Evolutionary conservation across 495 filamentous ascomycete species (phyloP).

Genomic region (Aspergillus bridgeri): DNA sequence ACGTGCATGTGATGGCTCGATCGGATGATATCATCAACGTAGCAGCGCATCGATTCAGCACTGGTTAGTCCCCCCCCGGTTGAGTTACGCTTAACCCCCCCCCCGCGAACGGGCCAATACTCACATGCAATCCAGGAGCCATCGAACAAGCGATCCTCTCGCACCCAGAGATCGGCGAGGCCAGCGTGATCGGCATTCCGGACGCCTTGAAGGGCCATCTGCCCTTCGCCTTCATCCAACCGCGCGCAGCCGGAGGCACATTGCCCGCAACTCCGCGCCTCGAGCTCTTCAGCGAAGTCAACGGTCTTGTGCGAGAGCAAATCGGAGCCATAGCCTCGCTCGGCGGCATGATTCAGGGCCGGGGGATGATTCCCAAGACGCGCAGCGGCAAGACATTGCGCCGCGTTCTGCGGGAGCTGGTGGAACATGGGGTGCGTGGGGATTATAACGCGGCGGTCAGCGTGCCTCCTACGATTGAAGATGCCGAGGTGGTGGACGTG

Average conservation of each 20-base stretch:
- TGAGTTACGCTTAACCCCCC: no score
- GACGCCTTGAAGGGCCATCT: constrained; percentile 84
- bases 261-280: constrained; percentile 40
- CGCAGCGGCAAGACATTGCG: constrained; percentile 83
- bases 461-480: constrained; percentile 60
- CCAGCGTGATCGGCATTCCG: constrained; percentile 79
- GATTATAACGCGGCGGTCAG: constrained; percentile 50
- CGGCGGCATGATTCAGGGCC: constrained; percentile 78
- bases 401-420: constrained; percentile 72
- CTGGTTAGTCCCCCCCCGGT: constrained; percentile 67
- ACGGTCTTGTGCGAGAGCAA: constrained; percentile 68
- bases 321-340: constrained; percentile 85
- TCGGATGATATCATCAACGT: constrained; percentile 95
- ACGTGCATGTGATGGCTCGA: constrained; percentile 82
- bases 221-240: constrained; percentile 82
- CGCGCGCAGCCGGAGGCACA: constrained; percentile 42
- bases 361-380: constrained; percentile 91
- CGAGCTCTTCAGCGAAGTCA: constrained; percentile 57
- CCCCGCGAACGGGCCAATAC: background rate
- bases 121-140: constrained; percentile 48
- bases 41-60: constrained; percentile 87
- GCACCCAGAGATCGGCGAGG: constrained; percentile 74
- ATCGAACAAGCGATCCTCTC: constrained; percentile 89
- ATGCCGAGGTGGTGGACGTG: constrained; percentile 53
- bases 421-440: constrained; percentile 59